Evolutionary conservation across 176 grass and related monocot species (phyloP), one percentile per base, ranked within the genome.

Genomic region (Triticum monococcum): DNA sequence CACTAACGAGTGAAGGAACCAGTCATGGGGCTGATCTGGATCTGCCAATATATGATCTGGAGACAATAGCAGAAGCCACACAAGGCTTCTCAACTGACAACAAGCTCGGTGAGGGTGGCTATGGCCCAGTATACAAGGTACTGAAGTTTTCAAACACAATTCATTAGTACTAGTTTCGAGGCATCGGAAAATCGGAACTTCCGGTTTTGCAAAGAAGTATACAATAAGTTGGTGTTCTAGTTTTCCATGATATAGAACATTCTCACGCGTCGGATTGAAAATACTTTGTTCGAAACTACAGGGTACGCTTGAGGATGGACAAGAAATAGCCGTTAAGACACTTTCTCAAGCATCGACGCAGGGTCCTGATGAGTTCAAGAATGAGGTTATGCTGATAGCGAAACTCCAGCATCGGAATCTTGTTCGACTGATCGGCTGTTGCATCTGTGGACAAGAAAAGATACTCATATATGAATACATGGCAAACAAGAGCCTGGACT

Each of bases 321-420:
- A 91, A 67, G 92, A 92, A 83, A 86, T 97, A 86, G 95, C 92
- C 11, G 95, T 97, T 13, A 97, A 97, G 57, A 87, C 86, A 56
- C 92, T 97, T 79, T 86, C 95, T 8, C 82, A 81, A 68, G 87
- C 83, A 72, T 97, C 92, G 12, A 43, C 20, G 7, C 95, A 97
- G 59, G 92, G 95, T 31, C 35, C 92, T 17, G 79, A 83, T 59
- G 92, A 97, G 76, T 90, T 97, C 86, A 94, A 86, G 82, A 97
- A 97, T 67, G 95, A 97, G 85, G 87, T 94, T 28, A 69, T 91
- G 54, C 24, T 92, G 43, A 84, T 97, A 69, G 92, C 92, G 25
- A 92, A 92, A 75, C 90, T 94, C 72, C 83, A 97, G 70, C 92
- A 94, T 31, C 91, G 85, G 36, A 97, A 97, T 80, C 88, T 97